Base-by-base conservation (phyloP, 257 asterid species). In the Nicotiana otophora region DNA sequence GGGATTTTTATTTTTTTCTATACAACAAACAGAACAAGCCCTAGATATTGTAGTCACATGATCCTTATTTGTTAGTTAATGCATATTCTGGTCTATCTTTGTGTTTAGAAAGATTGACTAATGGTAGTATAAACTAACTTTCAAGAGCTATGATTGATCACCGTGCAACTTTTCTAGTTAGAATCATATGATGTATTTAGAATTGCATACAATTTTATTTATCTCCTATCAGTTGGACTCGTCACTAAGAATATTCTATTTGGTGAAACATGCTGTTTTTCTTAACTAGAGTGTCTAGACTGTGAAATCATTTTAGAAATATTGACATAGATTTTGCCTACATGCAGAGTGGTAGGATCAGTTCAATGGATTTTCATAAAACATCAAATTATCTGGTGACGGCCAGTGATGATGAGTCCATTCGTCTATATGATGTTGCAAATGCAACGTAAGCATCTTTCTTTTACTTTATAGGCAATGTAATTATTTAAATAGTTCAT, bases 321-420 rank as follows among this genome's bases (percentile, higher is more conserved):
- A 63, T 76, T 87, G 16, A 86, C 83, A 74, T 82, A 67, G 58
- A 68, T 60, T 46, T 87, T 87, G 54, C 77, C 82, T 66, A 72
- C 39, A 4, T 85, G 89, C 94, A 96, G 99, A 96, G 89, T 87
- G 97, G 98, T 69, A 90, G 98, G 86, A 96, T 96, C 77, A 96
- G 98, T 90, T 96, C 99, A 28, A 93, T 93, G 99, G 99, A 96
- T 89, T 96, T 93, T 83, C 98, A 94, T 60, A 94, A 89, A 89
- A 89, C 96, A 39, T 90, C 97, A 81, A 91, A 82, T 90, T 92
- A 87, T 88, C 85, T 96, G 91, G 98, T 96, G 48, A 96, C 98
- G 61, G 98, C 99, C 66, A 92, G 99, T 84, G 98, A 93, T 84
- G 98, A 93, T 84, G 99, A 96, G 86, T 94, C 98, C 55, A 93